A percentile compares a stretch with the other conserved stretches of the same genome.
These are phyloP conservation scores for Urostyla sp. DNA, from an alignment of 73 alveolate species.

Conservation along the genomic window DNA sequence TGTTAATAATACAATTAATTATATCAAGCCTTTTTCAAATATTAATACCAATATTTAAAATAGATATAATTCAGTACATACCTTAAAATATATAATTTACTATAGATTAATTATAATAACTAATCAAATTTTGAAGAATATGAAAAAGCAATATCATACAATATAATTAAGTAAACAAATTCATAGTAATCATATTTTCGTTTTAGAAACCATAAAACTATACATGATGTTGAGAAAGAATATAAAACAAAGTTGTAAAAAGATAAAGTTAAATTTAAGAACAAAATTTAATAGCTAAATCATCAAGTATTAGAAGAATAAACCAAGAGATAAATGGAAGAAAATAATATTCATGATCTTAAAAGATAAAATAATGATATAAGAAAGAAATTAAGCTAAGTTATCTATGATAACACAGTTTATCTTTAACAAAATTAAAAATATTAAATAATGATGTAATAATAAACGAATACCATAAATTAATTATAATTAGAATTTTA, in stretches of 20 bases:
- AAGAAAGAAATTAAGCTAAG: conserved; percentile 24
- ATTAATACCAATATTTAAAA: neutral
- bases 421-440: neutral
- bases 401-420: conserved; percentile 25
- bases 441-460: neutral
- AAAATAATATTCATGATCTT: neutral
- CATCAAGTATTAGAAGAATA: conserved; percentile 27
- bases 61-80: neutral
- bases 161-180: conserved; percentile 21
- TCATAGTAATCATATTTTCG: neutral
- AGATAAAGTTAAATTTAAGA: conserved; percentile 11
- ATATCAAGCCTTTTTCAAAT: no score
- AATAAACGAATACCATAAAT: neutral
- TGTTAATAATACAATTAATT: no score
- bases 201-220: conserved; percentile 41
- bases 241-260: neutral
- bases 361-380: conserved; percentile 20
- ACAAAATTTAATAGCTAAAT: conserved; percentile 24
- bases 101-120: no score
- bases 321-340: conserved; percentile 30
- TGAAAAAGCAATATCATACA: conserved; percentile 44
- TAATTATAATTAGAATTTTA: neutral
- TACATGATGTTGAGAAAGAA: conserved; percentile 38
- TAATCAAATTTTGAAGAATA: conserved; percentile 19
- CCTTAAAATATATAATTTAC: neutral